A percentile compares a stretch with the other conserved stretches of the same genome.
These are phyloP conservation scores for Ampelomyces quisqualis DNA, from an alignment of 2,329 filamentous ascomycete genomes.

Conservation along the genomic window DNA sequence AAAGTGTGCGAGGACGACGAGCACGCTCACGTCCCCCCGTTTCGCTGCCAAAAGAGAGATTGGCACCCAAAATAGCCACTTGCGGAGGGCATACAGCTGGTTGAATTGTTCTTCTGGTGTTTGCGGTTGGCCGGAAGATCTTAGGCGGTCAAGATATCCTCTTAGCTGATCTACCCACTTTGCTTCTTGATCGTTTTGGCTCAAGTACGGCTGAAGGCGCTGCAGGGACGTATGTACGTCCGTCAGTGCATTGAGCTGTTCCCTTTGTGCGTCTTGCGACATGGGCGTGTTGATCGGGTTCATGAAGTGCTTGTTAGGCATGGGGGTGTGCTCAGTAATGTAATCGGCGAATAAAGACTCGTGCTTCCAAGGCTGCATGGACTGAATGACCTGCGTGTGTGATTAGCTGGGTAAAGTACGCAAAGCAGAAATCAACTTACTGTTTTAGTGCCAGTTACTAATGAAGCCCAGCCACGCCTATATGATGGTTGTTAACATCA, in stretches of 20 bases:
- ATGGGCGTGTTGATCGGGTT: slow-evolving; percentile 67
- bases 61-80: slow-evolving; percentile 96
- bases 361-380: slow-evolving; percentile 89
- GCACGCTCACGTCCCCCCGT: slow-evolving; percentile 71
- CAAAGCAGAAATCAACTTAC: slow-evolving; percentile 66
- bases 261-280: slow-evolving; percentile 56
- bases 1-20: slow-evolving; percentile 85
- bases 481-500: slow-evolving; percentile 11
- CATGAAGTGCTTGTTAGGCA: slow-evolving; percentile 46
- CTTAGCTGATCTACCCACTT: slow-evolving; percentile 53
- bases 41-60: slow-evolving; percentile 78
- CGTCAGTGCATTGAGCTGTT: slow-evolving; percentile 54
- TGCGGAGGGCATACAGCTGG: slow-evolving; percentile 80
- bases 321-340: slow-evolving; percentile 69
- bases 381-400: slow-evolving; percentile 69
- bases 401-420: slow-evolving; percentile 13
- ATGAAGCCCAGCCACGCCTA: slow-evolving; percentile 88
- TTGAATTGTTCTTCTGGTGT: slow-evolving; percentile 81
- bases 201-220: slow-evolving; percentile 47
- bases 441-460: slow-evolving; percentile 88
- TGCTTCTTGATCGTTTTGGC: slow-evolving; percentile 48
- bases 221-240: slow-evolving; percentile 48
- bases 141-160: slow-evolving; percentile 50
- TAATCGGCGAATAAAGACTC: slow-evolving; percentile 84
- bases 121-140: slow-evolving; percentile 45